Base-by-base conservation (phyloP, 352 stramenopile species). In the Phytopythium mirpurense region DNA sequence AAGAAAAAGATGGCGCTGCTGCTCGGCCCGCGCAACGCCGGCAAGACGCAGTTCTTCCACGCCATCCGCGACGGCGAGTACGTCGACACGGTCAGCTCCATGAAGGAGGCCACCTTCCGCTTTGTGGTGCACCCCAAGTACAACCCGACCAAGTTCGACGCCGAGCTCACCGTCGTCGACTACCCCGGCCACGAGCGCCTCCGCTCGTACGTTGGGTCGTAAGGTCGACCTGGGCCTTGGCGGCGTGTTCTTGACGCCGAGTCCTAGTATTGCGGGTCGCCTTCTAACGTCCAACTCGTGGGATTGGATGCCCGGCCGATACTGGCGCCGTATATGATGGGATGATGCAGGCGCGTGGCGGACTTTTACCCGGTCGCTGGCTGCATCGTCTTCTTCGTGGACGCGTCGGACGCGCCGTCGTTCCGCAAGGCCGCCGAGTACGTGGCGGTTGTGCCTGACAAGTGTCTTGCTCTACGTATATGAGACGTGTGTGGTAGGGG, bases 1-100 rank as follows among this genome's bases (percentile, higher is more conserved):
- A 88, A 88, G 64, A 72, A 74, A 19, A 82, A 87, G 60, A 85
- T 78, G 48, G 65, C 76, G 54, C 62, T 95, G 38, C 52, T 95
- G 31, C 42, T 92, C 16, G 85, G 85, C 7, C 65, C 85, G 27
- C 67, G 67, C 21, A 66, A 81, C 59, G 70, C 74, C 27, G 85
- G 85, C 65, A 95, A 95, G 73, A 93, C 85, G 47, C 67, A 75
- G 57, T 78, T 95, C 53, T 89, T 92, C 65, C 81, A 95, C 58
- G 69, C 79, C 45, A 66, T 95, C 27, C 75, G 76, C 26, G 72
- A 92, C 53, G 80, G 81, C 45, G 44, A 69, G 47, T 70, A 79
- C 54, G 63, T 87, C 12, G 68, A 88, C 29, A 95, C 85, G 3
- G 85, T 95, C 21, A 89, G 74, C 49, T 95, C 85, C 45, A 95